Evolutionary conservation across 2,329 filamentous ascomycete species (phyloP), one percentile per base, ranked within the genome.

Genomic region (Curvularia sp.): DNA sequence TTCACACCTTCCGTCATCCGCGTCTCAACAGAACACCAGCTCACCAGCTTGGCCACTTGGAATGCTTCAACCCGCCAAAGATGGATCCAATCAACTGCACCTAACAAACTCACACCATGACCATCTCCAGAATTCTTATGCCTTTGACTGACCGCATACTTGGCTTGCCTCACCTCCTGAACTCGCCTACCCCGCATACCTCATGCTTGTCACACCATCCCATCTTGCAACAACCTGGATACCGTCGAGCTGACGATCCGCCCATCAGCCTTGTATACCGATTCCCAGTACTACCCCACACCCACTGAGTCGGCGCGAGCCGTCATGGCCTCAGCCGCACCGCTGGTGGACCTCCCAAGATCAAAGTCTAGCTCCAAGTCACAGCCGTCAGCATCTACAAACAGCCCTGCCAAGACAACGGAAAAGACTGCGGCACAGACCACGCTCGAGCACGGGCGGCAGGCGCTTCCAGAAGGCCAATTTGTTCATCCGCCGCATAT

Each of bases 251-350:
- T 21, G 46, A 55, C 25, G 6, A 34, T 32, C 43, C 32, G 27
- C 43, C 28, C n/a, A 28, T 3, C 27, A 30, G 23, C 32, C 34
- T 7, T 25, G 34, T 39, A 49, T 23, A 39, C 47, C 34, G n/a
- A 39, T 32, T 55, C 25, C 41, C 39, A 28, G 12, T 15, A 41
- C 45, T 56, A 60, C 62, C 63, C 63, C 59, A 54, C 60, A 49
- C n/a, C 42, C 21, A 34, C 46, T 38, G 32, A 41, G 45, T 38
- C 52, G 53, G 53, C 38, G 54, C 55, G 51, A 55, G 36, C 43
- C 63, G 60, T 49, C n/a, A 74, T 75, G 69, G 61, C 69, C 53
- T 67, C 71, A 71, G 68, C 68, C 67, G 66, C 73, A 63, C 59
- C 66, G 50, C 61, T 69, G 42, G 59, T 61, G 65, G 66, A 38